Base-by-base conservation (phyloP, 1,139 yeast genomes). In the Magnusiomyces paraingens region DNA sequence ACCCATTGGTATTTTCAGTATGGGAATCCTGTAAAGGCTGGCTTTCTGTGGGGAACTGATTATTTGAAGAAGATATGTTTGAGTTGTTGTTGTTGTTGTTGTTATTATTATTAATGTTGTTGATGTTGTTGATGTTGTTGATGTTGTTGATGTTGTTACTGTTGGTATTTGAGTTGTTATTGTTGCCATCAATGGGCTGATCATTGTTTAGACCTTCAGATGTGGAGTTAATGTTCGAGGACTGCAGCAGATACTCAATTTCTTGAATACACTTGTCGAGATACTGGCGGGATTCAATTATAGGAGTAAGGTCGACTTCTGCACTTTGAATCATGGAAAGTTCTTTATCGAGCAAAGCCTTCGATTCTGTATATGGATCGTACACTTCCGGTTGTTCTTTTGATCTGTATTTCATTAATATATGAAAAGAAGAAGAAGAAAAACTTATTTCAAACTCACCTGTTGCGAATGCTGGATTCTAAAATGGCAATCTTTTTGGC, bases 181-280 rank as follows among this genome's bases (percentile, higher is more conserved):
- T 45, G 55, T 18, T 47, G 21, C 21, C 42, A 5, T 43, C 50
- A n/a, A 21, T 41, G 32, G n/a, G 32, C 15, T 36, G 51, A 20
- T 48, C 43, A 20, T 40, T 40, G 21, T 17, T 29, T 15, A 21
- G 39, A 21, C 41, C 41, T 6, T 11, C 36, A 15, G n/a, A 11
- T 17, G 32, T 42, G 2, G 55, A 21, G 12, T 32, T 17, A 44
- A 58, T 26, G 39, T 58, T 58, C 1, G 67, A 61, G 6, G 66
- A 55, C 54, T 68, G 70, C 32, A 70, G 60, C 54, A 70, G 55
- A 49, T 64, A 65, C 40, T 67, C 68, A 20, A 70, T 71, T 51
- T 70, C 73, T 44, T 66, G 67, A 17, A 70, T 62, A 56, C 73
- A 69, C 52, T 64, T 63, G 47, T 67, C 70, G n/a, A 70, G 61